These are phyloP conservation scores for Microbotryum scabiosae DNA, from an alignment of 1,284 basidiomycete genomes.

Conservation along the genomic window DNA sequence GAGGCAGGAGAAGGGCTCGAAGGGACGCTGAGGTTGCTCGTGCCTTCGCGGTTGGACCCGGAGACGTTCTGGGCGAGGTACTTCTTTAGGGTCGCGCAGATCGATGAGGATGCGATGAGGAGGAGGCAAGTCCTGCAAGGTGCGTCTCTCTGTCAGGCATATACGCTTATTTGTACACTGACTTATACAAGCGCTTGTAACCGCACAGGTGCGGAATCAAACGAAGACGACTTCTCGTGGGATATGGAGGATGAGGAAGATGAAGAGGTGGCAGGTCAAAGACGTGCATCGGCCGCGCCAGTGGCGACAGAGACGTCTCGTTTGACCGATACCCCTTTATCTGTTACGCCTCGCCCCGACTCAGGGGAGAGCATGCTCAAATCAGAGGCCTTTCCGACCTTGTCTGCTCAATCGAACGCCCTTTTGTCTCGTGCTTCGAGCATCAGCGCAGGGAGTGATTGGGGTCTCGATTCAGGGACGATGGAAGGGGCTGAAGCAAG, in stretches of 20 bases:
- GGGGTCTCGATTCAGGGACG: neutral
- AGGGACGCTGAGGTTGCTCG: constrained; percentile 52
- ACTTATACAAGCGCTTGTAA: neutral
- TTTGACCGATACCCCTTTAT: neutral
- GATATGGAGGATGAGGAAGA: constrained; percentile 35
- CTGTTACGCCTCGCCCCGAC: neutral
- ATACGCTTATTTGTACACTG: too few species aligned
- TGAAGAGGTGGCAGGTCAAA: constrained; percentile 3
- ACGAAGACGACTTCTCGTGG: constrained; percentile 35
- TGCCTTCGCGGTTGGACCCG: constrained; percentile 52
- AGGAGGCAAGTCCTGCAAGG: constrained; percentile 72
- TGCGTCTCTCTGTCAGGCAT: constrained; percentile 37
- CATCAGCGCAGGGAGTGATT: neutral
- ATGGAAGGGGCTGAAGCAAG: neutral
- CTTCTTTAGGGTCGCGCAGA: constrained; percentile 82
- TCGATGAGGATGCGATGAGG: constrained; percentile 69
- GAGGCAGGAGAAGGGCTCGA: constrained; percentile 47
- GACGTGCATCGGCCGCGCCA: neutral
- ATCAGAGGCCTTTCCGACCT: neutral
- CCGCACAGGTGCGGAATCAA: constrained; percentile 9
- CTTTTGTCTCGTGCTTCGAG: constrained; percentile 1
- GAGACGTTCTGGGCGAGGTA: constrained; percentile 81
- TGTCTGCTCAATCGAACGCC: neutral
- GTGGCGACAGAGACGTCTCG: neutral
- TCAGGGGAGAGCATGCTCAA: neutral